Conservation (phyloP, 108 stramenopile species). For the Thalassiosira profunda region DNA sequence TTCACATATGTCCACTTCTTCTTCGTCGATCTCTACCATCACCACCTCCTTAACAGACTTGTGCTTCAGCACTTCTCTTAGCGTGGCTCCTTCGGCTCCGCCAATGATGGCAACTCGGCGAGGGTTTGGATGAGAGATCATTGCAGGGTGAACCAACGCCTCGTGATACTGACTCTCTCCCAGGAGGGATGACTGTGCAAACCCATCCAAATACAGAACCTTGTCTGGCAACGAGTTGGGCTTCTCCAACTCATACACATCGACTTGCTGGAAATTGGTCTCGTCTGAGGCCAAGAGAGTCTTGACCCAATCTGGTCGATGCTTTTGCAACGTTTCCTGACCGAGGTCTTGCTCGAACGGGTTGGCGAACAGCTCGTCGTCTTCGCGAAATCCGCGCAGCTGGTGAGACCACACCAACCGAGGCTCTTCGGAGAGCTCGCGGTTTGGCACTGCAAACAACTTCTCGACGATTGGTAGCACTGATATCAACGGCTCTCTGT, state of each 20-base stretch:
- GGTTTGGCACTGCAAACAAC: slow-evolving; percentile 58
- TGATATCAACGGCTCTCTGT: slow-evolving; percentile 54
- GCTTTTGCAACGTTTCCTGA: not conserved
- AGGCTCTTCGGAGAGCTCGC: slow-evolving; percentile 30
- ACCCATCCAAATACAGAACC: slow-evolving; percentile 69
- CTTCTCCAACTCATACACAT: slow-evolving; percentile 69
- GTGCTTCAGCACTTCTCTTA: slow-evolving; percentile 87
- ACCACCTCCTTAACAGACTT: slow-evolving; percentile 76
- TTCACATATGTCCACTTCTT: slow-evolving; percentile 66
- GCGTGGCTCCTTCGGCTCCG: slow-evolving; percentile 91
- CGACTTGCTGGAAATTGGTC: slow-evolving; percentile 62
- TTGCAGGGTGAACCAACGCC: slow-evolving; percentile 91
- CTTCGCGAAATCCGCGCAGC: slow-evolving; percentile 66
- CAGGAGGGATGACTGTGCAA: slow-evolving; percentile 53
- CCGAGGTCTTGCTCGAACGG: not conserved
- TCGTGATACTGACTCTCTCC: slow-evolving; percentile 88
- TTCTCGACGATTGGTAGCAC: slow-evolving; percentile 54
- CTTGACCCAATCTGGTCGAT: slow-evolving; percentile 28
- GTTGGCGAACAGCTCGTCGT: slow-evolving; percentile 23
- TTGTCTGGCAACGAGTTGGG: slow-evolving; percentile 56
- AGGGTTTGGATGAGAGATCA: slow-evolving; percentile 90
- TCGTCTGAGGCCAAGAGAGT: slow-evolving; percentile 24
- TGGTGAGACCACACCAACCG: slow-evolving; percentile 69
- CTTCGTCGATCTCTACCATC: slow-evolving; percentile 93
- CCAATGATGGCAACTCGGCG: slow-evolving; percentile 92